A percentile compares a stretch with the other conserved stretches of the same genome.
Evolutionary conservation across 306 rosid genomes (phyloP).

Genomic region (Lathyrus aphaca): DNA sequence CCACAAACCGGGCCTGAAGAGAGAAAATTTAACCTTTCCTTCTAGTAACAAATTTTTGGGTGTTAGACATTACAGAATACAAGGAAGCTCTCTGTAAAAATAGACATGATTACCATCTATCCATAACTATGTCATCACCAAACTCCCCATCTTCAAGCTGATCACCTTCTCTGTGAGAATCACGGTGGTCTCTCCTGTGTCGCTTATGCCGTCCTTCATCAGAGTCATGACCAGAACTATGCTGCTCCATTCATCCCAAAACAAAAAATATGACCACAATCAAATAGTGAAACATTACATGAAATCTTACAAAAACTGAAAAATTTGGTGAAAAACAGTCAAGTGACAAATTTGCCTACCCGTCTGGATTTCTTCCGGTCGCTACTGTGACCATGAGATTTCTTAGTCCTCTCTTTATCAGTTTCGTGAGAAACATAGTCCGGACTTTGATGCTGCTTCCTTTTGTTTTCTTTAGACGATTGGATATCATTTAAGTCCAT

Average conservation of each 20-base stretch:
- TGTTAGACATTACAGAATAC: conserved; percentile 25
- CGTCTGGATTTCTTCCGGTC: conserved; percentile 81
- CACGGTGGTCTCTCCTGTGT: conserved; percentile 80
- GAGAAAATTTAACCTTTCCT: conserved; percentile 40
- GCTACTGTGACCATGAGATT: conserved; percentile 65
- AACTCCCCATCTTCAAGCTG: conserved; percentile 85
- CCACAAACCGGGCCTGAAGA: conserved; percentile 5
- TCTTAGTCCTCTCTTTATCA: conserved; percentile 69
- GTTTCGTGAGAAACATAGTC: conserved; percentile 58
- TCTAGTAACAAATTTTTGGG: conserved; percentile 11
- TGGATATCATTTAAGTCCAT: conserved; percentile 58
- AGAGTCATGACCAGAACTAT: conserved; percentile 69
- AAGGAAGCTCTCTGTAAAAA: conserved; percentile 36
- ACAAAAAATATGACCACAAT: background rate
- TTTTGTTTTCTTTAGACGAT: conserved; percentile 59
- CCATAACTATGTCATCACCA: conserved; percentile 65
- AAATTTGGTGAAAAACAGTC: conserved; percentile 11
- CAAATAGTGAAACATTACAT: conserved; percentile 21
- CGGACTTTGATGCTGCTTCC: conserved; percentile 66
- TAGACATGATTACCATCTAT: conserved; percentile 60
- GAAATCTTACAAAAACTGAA: conserved; percentile 16
- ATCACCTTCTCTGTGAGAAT: conserved; percentile 66
- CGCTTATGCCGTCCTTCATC: conserved; percentile 79
- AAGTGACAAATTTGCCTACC: conserved; percentile 48
- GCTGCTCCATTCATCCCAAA: conserved; percentile 51